Percentiles rank a stretch among this genome's conserved stretches.
phyloP scores from a whole-genome alignment of 1,139 yeast genomes.

The Candida smagusa region DNA sequence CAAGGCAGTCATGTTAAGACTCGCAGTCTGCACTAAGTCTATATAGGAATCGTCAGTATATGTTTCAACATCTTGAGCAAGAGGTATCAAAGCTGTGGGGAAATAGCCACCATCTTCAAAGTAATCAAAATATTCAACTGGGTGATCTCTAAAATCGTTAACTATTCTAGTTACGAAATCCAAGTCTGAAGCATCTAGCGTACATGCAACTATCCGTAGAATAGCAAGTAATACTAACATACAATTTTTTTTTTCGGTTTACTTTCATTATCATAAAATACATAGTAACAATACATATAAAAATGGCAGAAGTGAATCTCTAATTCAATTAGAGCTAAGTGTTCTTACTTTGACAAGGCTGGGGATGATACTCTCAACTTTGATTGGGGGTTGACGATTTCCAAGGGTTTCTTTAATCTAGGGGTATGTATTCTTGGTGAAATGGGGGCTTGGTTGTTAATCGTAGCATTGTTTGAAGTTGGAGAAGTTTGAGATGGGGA shows the following conservation, averaged over 20 bases:
- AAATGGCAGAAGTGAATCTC: background rate
- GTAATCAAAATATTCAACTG: constrained; percentile 21
- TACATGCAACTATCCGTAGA: background rate
- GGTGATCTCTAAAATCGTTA: constrained; percentile 22
- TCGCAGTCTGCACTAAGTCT: constrained; percentile 24
- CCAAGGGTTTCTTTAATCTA: constrained; percentile 60
- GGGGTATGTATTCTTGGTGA: constrained; percentile 51
- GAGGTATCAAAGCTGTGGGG: constrained; percentile 23
- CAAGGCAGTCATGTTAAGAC: constrained; percentile 19
- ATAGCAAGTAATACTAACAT: no score
- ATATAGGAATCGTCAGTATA: constrained; percentile 39
- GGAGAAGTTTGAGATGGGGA: constrained; percentile 34
- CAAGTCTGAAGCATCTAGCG: constrained; percentile 11
- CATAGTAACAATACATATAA: background rate
- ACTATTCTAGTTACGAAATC: constrained; percentile 29
- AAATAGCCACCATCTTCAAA: constrained; percentile 21
- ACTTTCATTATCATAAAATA: background rate
- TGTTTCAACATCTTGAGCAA: constrained; percentile 29
- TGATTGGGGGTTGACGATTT: constrained; percentile 76
- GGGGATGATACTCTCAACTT: constrained; percentile 66
- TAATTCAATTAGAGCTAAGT: constrained; percentile 4
- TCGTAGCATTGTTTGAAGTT: constrained; percentile 16
- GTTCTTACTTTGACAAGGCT: constrained; percentile 15
- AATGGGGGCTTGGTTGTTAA: constrained; percentile 11
- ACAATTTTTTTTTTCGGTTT: no score